Base-by-base conservation (phyloP, 148 eudicot genomes). In the Rheum nobile region DNA sequence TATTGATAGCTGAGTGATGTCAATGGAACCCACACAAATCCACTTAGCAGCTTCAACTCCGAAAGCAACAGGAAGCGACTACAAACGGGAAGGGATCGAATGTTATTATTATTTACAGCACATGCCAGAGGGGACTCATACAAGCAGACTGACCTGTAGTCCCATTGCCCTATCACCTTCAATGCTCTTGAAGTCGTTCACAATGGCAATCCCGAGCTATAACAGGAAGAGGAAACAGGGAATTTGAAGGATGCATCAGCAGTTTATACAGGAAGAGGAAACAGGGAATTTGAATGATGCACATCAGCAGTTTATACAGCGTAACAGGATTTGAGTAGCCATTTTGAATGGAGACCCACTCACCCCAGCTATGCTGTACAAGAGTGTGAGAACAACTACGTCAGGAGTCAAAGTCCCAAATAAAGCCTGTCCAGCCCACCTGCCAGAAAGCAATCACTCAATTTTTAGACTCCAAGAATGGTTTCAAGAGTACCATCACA, bases 391-490 rank as follows among this genome's bases (percentile, higher is more conserved):
- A 74, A 94, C 90, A 63, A 94, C 72, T 68, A 94, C 75, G 74
- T 94, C 98, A 65, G 90, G 98, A 29, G 93, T 91, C 50, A 94
- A 90, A 39, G 91, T 94, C 71, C 98, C 98, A 81, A 94, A 94
- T 72, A 94, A 86, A 75, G 97, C 96, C 87, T 94, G 98, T 78
- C 98, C 98, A 59, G 98, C 98, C 98, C 98, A 94, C 98, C 98
- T 94, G 76, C 24, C 75, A 77, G 71, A 32, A 71, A 74, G 74
- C n/a, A 63, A 77, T 79, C 71, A 73, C 17, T 59, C 10, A 41
- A 41, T 35, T 1, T 1, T 35, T 2, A 35, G 28, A 35, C 28
- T 59, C 35, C 35, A 32, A 32, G 16, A 65, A 14, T 57, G 26
- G 31, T 55, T 55, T 16, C 21, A 55, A 24, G 0, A 54, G n/a